Evolutionary conservation across 257 asterid genomes (phyloP).

Genomic region (Solanum gracilifrons): DNA sequence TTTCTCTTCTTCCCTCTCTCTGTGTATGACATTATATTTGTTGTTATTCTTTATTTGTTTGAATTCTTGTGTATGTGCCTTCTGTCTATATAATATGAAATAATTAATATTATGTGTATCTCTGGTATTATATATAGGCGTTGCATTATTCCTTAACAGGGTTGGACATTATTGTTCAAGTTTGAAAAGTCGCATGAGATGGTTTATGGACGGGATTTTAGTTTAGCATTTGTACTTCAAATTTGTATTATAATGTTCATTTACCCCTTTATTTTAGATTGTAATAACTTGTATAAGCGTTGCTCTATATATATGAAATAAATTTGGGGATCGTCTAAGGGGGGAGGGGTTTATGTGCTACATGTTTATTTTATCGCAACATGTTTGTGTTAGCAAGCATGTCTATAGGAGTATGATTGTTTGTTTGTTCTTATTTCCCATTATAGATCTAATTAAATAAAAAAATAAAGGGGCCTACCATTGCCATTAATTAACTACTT

Average conservation of each 20-base stretch:
- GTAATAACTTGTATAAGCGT: neutral
- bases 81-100: too few species aligned
- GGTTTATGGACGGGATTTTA: neutral
- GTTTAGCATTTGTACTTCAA: neutral
- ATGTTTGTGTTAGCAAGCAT: neutral
- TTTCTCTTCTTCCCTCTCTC: neutral
- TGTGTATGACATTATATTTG: neutral
- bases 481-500: neutral
- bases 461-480: neutral
- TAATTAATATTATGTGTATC: too few species aligned
- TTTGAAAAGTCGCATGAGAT: neutral
- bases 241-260: neutral
- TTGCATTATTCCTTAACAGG: neutral
- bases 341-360: neutral
- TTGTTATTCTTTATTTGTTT: neutral
- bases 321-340: neutral
- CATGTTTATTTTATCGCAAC: neutral
- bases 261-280: neutral
- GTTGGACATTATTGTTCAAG: neutral
- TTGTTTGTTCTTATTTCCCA: neutral
- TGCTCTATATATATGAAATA: neutral
- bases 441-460: neutral
- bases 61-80: neutral
- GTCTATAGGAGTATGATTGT: neutral
- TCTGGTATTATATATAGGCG: neutral